Evolutionary conservation across 768 basidiomycete species (phyloP).

Genomic region (Hygrocybe coccinea): DNA sequence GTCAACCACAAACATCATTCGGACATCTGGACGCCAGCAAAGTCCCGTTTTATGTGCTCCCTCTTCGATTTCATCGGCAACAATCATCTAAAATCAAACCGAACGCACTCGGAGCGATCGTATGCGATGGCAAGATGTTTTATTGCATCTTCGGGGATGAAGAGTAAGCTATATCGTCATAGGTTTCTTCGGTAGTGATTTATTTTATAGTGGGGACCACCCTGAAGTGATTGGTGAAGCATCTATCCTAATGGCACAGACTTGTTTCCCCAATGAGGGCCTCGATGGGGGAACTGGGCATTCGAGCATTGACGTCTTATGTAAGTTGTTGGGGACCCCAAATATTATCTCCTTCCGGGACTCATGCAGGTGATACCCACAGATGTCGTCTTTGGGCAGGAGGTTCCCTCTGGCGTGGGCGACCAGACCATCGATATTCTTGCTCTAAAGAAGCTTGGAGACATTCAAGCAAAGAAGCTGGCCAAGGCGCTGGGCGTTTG

Average conservation of each 20-base stretch:
- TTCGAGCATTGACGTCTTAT: constrained; percentile 18
- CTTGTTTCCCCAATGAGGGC: constrained; percentile 20
- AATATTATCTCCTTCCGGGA: no score
- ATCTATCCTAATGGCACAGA: constrained; percentile 21
- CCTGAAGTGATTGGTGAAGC: constrained; percentile 25
- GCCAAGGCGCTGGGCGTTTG: constrained; percentile 17
- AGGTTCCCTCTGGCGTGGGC: constrained; percentile 15
- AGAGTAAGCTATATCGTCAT: constrained; percentile 12
- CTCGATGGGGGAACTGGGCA: constrained; percentile 21
- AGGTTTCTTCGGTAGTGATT: background rate
- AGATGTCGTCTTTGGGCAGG: constrained; percentile 22
- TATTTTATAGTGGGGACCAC: constrained; percentile 16
- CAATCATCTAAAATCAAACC: constrained; percentile 8
- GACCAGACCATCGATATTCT: constrained; percentile 20
- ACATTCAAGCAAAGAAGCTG: constrained; percentile 14
- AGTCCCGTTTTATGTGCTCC: constrained; percentile 24
- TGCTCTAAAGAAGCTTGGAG: constrained; percentile 21
- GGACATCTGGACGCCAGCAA: constrained; percentile 20
- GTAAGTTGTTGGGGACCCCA: constrained; percentile 9
- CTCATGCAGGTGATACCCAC: background rate
- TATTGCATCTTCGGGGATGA: constrained; percentile 25
- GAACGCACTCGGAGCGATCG: constrained; percentile 24
- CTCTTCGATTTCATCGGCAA: constrained; percentile 15
- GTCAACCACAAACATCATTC: constrained; percentile 21
- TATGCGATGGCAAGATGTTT: constrained; percentile 23